Evolutionary conservation across 164 flowering plant genomes (phyloP), one percentile per base, ranked within the genome.

Genomic region (Buxus sempervirens): DNA sequence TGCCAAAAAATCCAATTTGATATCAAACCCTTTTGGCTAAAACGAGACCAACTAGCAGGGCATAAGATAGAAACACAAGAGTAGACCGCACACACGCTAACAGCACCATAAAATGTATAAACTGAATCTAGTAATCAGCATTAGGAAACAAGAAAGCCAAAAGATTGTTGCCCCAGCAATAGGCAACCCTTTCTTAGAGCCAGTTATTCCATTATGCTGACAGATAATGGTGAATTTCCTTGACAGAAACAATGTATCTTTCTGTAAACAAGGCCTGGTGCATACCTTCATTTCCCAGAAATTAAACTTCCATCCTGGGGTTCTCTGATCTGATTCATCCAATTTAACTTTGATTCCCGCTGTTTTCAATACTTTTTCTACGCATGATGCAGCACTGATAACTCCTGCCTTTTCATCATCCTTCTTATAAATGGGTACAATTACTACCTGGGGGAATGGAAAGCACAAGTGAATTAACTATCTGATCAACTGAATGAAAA

Each of bases 281-380:
- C 78, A 26, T 41, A 94, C 98, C 89, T 95, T 92, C 97, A 95
- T 92, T 78, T 95, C 98, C 98, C 98, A 95, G 78, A 90, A 92
- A 74, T 91, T 91, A 82, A 86, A 95, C 77, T 95, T 95, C 98
- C 98, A 95, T 53, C 98, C 97, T 0, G 96, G 96, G 16, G 96
- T 91, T 80, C 83, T 87, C 78, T 90, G 97, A 55, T 95, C 97
- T 45, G 93, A 81, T 73, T 84, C 93, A 75, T 95, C 98, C 62
- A 88, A 65, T 85, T 90, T 87, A 65, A 90, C 91, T 79, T 71
- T 91, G 60, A 92, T 70, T 58, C 96, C 94, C 19, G 96, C 87
- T 54, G 78, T 38, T 60, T 77, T 86, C 69, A 93, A 62, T 65
- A 62, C 59, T 73, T 84, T 82, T 70, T 78, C 82, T 15, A 89